A percentile compares a stretch with the other conserved stretches of the same genome.
Evolutionary conservation across 2,329 filamentous ascomycete species (phyloP).

Genomic region (Colletotrichum sidae): DNA sequence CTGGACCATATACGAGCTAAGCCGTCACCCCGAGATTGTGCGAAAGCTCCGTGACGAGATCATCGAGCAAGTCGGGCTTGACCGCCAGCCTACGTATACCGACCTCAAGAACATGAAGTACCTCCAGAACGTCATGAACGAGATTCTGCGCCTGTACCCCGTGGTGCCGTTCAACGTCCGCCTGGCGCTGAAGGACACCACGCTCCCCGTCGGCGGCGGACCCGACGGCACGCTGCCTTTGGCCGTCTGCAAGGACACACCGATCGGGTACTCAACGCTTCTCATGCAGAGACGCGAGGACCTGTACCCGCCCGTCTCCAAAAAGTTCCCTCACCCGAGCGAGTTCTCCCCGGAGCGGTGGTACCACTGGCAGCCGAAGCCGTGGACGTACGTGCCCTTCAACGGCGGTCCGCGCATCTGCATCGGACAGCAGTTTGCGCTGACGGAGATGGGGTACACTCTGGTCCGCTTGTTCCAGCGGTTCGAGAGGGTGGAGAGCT

Average conservation of each 20-base stretch:
- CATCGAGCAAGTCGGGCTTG: conserved; percentile 71
- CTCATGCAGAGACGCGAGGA: conserved; percentile 78
- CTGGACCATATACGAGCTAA: conserved; percentile 86
- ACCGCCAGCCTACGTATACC: conserved; percentile 75
- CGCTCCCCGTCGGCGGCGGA: conserved; percentile 78
- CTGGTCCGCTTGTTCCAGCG: conserved; percentile 78
- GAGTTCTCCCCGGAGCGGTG: conserved; percentile 76
- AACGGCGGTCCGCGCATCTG: conserved; percentile 81
- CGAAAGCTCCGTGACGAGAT: conserved; percentile 81
- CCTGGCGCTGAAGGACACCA: conserved; percentile 77
- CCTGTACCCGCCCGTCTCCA: conserved; percentile 65
- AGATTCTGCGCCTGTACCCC: conserved; percentile 82
- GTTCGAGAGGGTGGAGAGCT: conserved; percentile 72
- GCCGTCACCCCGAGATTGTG: conserved; percentile 75
- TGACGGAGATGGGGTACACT: conserved; percentile 81
- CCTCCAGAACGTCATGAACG: conserved; percentile 78
- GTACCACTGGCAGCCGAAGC: conserved; percentile 70
- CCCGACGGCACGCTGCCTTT: conserved; percentile 71
- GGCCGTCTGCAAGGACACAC: conserved; percentile 73
- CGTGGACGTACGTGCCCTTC: conserved; percentile 81
- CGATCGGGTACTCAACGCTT: conserved; percentile 75
- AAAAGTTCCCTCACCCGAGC: conserved; percentile 57
- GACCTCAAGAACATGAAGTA: conserved; percentile 92
- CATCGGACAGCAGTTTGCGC: conserved; percentile 83
- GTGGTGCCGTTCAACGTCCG: conserved; percentile 85